Conservation (phyloP, 352 stramenopile species). For the Globisporangium rhizosaccharum region DNA sequence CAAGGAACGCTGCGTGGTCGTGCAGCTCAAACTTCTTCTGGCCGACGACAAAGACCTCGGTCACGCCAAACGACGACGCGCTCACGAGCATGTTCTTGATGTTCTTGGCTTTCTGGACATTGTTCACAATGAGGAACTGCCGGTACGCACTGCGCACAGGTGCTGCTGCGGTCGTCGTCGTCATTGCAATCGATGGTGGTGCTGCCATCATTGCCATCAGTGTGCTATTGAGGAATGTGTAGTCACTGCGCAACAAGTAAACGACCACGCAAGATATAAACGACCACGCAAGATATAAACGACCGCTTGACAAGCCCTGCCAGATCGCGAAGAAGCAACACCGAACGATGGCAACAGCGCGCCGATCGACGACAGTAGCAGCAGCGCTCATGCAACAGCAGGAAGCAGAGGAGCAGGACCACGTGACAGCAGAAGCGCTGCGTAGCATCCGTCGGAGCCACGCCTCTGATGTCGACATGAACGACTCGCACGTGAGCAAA, state of each 20-base stretch:
- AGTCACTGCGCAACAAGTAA: neutral
- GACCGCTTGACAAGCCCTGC: neutral
- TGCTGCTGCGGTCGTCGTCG: neutral
- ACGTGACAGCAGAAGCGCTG: conserved; percentile 4
- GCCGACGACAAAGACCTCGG: conserved; percentile 84
- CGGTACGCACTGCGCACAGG: neutral
- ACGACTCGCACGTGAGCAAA: neutral
- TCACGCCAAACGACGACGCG: conserved; percentile 76
- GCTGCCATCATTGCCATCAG: neutral
- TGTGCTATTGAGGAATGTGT: neutral
- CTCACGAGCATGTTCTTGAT: conserved; percentile 84
- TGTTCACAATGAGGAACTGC: conserved; percentile 89
- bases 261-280: neutral
- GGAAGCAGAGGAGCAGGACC: neutral
- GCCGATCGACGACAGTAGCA: neutral
- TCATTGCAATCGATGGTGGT: neutral
- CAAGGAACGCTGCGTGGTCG: conserved; percentile 45
- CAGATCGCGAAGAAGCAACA: neutral
- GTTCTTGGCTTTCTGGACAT: conserved; percentile 91
- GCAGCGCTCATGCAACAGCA: neutral
- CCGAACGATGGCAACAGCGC: neutral
- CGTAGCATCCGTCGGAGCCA: conserved; percentile 1
- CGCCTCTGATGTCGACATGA: neutral
- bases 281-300: neutral
- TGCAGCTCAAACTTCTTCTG: conserved; percentile 76